Evolutionary conservation across 1,284 basidiomycete species (phyloP), one percentile per base, ranked within the genome.

Genomic region (Acaromyces ingoldii): DNA sequence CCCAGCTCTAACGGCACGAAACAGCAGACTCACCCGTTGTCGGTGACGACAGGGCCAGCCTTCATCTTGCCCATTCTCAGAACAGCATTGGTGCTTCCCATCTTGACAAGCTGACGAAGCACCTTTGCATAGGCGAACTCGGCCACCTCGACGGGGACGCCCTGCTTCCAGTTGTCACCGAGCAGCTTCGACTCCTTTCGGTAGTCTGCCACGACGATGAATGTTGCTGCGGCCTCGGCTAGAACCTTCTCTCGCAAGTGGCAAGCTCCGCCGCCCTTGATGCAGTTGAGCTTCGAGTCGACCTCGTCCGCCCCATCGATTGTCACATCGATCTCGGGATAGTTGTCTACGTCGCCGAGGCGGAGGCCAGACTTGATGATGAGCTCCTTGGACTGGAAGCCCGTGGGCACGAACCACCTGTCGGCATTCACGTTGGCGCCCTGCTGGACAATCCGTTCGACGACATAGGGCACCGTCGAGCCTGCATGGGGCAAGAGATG

Each of bases 241-340:
- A 98, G 82, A 2, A 98, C 91, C 77, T 98, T 98, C 78, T 98
- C 95, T 31, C 92, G 84, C 30, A 98, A 78, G 68, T 98, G 95
- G 77, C 93, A 97, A 1, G 91, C 93, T 9, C 93, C 93, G 52
- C 93, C 93, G 11, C 93, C 93, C 78, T 98, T 98, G 80, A 99
- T 93, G 58, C 88, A 88, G 79, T 98, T 95, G 49, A 99, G 80
- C 34, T 84, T 78, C 37, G 81, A 77, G 77, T 97, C 92, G 29
- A 96, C 90, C 77, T 97, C 93, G 67, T 98, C 93, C 1, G 93
- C 93, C 38, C 93, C 93, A 76, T 99, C 93, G 51, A 99, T 85
- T 5, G 91, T 95, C 25, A 98, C 89, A 70, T 98, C 95, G 52
- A 98, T 87, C 7, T 80, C 80, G 1, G 88, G 86, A 77, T 89